Conservation (phyloP, 2,329 filamentous ascomycete species). For the Fusarium tupiense region DNA sequence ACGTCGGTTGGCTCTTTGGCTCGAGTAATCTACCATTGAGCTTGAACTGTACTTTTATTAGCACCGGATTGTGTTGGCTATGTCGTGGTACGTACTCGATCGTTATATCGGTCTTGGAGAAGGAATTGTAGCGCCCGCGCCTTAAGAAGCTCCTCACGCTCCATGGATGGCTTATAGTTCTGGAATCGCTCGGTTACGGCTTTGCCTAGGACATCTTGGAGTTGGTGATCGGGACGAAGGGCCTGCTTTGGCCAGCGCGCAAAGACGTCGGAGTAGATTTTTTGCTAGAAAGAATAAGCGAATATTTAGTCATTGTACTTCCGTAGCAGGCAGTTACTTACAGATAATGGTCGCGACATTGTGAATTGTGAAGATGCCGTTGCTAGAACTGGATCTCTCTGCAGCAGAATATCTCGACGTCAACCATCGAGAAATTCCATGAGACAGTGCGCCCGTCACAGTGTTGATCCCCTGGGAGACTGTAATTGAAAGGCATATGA, state of each 20-base stretch:
- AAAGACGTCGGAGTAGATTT: constrained; percentile 51
- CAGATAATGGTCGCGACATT: constrained; percentile 50
- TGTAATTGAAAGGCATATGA: constrained; percentile 21
- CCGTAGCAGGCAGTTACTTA: constrained; percentile 20
- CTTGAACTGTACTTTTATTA: constrained; percentile 46
- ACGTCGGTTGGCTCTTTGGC: constrained; percentile 70
- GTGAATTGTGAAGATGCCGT: constrained; percentile 30
- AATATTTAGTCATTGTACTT: background rate
- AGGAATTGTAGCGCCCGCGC: constrained; percentile 69
- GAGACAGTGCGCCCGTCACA: constrained; percentile 25
- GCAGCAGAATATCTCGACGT: constrained; percentile 35
- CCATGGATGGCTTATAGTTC: constrained; percentile 48
- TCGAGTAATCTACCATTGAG: constrained; percentile 61
- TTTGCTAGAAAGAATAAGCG: constrained; percentile 40
- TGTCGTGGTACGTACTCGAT: constrained; percentile 55
- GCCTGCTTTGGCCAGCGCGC: constrained; percentile 71
- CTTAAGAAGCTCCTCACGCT: constrained; percentile 64
- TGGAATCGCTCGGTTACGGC: constrained; percentile 50
- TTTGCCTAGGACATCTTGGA: constrained; percentile 64
- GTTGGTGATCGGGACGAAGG: constrained; percentile 70
- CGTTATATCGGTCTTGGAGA: constrained; percentile 67
- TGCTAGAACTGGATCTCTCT: constrained; percentile 3
- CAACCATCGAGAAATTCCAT: constrained; percentile 43
- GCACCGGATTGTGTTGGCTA: background rate
- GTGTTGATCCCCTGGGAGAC: background rate